Evolutionary conservation across 257 asterid species (phyloP), one percentile per base, ranked within the genome.

Genomic region (Forsythia viridissima): DNA sequence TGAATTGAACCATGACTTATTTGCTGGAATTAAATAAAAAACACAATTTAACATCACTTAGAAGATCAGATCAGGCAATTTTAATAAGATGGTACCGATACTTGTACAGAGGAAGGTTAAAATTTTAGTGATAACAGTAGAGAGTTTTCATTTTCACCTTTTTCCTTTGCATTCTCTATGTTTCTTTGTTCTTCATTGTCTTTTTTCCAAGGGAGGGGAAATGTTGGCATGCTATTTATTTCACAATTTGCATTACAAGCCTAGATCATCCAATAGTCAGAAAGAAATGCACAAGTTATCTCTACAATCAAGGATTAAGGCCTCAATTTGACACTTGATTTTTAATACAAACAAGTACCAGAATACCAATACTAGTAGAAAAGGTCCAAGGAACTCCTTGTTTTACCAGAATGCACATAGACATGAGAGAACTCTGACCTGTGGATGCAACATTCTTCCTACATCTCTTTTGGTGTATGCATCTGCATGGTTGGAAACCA

Each of bases 371-470:
- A 61, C 46, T 2, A 36, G 44, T 48, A 55, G 44, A 39, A 76
- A 71, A 16, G 43, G 71, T 71, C 44, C 43, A 72, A 46, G 59
- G 42, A 5, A n/a, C 75, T 55, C 43, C 69, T 65, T 12, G 13
- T 77, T 37, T 40, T 16, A 30, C 70, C 44, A 66, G 70, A 77
- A 69, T n/a, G 37, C 79, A 76, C 18, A 75, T 44, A 24, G 42
- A 51, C 8, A 70, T 24, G 36, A 63, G n/a, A 85, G 59, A 76
- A 74, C 82, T 61, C 79, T 74, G 70, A 93, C 98, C 98, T 90
- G 94, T 41, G 88, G 82, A 72, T 66, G 83, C 79, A 77, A 65
- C 71, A 77, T 75, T 76, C 67, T 61, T 76, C 85, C 89, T 80
- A 74, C 85, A 82, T 78, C 81, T 79, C 52, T 76, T 68, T 76